A percentile compares a stretch with the other conserved stretches of the same genome.
Evolutionary conservation across 768 basidiomycete genomes (phyloP).

Genomic region (Boletus barrowsii): DNA sequence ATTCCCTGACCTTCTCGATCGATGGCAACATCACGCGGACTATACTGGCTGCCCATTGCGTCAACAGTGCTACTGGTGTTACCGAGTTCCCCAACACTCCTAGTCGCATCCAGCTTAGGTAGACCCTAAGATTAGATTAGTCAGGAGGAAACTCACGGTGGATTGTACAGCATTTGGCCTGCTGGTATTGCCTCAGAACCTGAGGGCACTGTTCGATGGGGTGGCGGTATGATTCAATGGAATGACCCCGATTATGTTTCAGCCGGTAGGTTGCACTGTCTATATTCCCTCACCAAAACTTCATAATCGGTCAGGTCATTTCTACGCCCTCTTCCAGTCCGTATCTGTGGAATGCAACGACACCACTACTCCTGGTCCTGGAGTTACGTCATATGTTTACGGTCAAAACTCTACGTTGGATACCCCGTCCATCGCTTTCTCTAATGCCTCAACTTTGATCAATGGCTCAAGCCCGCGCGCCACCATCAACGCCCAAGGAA

Average conservation of each 20-base stretch:
- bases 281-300: neutral
- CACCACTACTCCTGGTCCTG: constrained; percentile 37
- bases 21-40: constrained; percentile 73
- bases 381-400: constrained; percentile 65
- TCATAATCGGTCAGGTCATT: constrained; percentile 48
- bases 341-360: constrained; percentile 65
- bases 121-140: constrained; percentile 5
- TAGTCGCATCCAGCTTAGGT: constrained; percentile 79
- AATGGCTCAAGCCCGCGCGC: constrained; percentile 34
- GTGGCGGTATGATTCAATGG: constrained; percentile 83
- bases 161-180: constrained; percentile 64
- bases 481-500: constrained; percentile 4
- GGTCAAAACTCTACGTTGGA: constrained; percentile 49
- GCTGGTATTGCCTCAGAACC: constrained; percentile 63
- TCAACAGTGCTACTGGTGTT: constrained; percentile 51
- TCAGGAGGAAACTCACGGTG: constrained; percentile 3
- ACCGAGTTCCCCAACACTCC: constrained; percentile 73
- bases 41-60: constrained; percentile 54
- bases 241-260: constrained; percentile 69
- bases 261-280: constrained; percentile 42
- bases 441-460: constrained; percentile 55
- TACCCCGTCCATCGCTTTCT: constrained; percentile 53
- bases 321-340: constrained; percentile 61
- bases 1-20: constrained; percentile 60
- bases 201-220: constrained; percentile 73